A percentile compares a stretch with the other conserved stretches of the same genome.
Conservation (phyloP, 2,329 filamentous ascomycete genomes). For the Leptosphaerulina australis region DNA sequence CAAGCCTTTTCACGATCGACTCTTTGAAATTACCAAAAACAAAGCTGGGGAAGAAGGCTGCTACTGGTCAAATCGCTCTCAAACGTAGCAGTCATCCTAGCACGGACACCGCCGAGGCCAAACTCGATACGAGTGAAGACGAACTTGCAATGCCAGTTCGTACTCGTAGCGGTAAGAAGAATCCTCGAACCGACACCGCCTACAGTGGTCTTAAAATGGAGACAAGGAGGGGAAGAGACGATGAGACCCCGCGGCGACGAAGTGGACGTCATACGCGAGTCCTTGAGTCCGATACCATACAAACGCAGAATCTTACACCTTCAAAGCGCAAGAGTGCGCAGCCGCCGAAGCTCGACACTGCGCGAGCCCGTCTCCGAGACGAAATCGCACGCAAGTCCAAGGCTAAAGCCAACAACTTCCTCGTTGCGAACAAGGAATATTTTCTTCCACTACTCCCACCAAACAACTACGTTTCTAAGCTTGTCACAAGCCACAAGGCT, state of each 20-base stretch:
- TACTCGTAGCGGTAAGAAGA: conserved; percentile 19
- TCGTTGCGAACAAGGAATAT: conserved; percentile 52
- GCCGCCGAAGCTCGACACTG: conserved; percentile 43
- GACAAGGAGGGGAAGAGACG: conserved; percentile 24
- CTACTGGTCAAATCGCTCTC: background rate
- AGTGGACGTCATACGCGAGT: conserved; percentile 34
- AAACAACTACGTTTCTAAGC: conserved; percentile 52
- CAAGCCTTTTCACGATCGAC: conserved; percentile 10
- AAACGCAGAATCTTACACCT: conserved; percentile 15
- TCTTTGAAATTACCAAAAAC: background rate
- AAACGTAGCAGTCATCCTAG: background rate
- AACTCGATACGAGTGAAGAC: conserved; percentile 31
- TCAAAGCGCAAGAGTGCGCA: conserved; percentile 17
- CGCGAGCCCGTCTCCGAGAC: conserved; percentile 49
- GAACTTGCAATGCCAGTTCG: conserved; percentile 27
- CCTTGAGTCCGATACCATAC: conserved; percentile 39
- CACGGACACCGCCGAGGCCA: background rate
- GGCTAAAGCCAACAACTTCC: conserved; percentile 54
- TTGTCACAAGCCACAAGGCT: conserved; percentile 33
- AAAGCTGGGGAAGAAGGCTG: background rate
- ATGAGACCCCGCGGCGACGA: conserved; percentile 30
- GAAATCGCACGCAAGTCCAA: conserved; percentile 52
- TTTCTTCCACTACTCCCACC: conserved; percentile 56
- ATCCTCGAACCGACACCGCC: conserved; percentile 12
- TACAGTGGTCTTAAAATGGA: conserved; percentile 45